Conservation (phyloP, 2,329 filamentous ascomycete species). For the Aspergillus vadensis region DNA sequence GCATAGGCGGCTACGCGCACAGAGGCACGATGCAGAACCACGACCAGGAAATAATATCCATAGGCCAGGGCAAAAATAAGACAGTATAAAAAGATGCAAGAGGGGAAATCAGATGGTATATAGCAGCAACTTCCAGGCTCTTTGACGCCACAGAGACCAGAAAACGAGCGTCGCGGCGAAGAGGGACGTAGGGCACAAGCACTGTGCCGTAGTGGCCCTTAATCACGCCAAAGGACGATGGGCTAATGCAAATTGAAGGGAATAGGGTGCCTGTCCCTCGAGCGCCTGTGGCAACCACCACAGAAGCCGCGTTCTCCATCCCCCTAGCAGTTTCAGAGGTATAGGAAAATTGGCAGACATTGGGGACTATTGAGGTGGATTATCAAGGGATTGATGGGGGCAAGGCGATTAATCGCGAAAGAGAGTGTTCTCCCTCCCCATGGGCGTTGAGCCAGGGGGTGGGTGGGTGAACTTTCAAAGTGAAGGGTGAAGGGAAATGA, state of each 20-base stretch:
- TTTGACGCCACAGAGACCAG: not conserved
- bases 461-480: not conserved
- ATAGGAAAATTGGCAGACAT: not conserved
- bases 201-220: conserved; percentile 7
- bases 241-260: not conserved
- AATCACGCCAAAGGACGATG: conserved; percentile 3
- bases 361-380: not conserved
- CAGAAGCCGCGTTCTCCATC: too few relatives aligned
- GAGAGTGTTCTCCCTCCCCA: not conserved
- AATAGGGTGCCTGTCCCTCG: not conserved
- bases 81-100: not conserved
- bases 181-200: not conserved
- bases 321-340: not conserved
- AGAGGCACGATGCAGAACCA: not conserved
- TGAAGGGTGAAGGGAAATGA: conserved; percentile 1
- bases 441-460: not conserved
- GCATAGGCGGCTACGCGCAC: not conserved
- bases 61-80: not conserved
- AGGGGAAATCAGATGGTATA: not conserved
- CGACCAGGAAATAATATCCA: not conserved
- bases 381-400: not conserved
- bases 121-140: not conserved
- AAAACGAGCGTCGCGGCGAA: not conserved
- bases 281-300: not conserved
- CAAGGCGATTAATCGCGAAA: not conserved